Evolutionary conservation across 768 basidiomycete species (phyloP), one percentile per base, ranked within the genome.

Genomic region (Amanita brunnescens): DNA sequence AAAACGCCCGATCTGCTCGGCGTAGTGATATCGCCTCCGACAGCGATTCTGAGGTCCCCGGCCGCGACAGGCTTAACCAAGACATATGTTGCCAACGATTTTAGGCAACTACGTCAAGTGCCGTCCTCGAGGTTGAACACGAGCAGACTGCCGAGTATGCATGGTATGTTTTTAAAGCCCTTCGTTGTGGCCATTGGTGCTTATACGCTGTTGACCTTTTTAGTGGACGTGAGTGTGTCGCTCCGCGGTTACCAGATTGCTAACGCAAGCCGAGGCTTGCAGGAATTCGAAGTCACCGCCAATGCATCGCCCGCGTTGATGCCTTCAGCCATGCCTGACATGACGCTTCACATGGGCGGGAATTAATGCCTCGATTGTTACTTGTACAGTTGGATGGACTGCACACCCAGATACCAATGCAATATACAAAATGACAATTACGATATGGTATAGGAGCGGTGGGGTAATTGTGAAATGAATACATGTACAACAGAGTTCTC

Each of bases 141-240:
- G 50, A 91, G 89, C 66, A 74, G 90, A 59, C 71, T 91, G 40
- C 90, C 90, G 8, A 91, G 90, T 65, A 83, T 81, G 72, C 90
- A 92, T 66, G 89, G 77, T 77, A 48, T 38, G 39, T 55, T 49
- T 50, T 46, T 24, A 4, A 29, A 2, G 16, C 21, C 14, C 14
- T 14, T 42, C 14, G 41, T 13, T 18, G 10, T 41, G 9, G 13
- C 23, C 12, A 23, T 16, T 20, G 40, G 21, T 6, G 23, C 41
- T 50, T 5, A 43, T 14, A 18, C 7, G 6, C n/a, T 34, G 8
- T 12, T 10, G 9, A 50, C n/a, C 23, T 42, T 39, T 24, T 21
- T 21, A 51, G 49, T 51, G 39, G 49, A 51, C 20, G 49, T 51
- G 9, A 51, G 49, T 43, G 30, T 20, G 5, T 40, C 29, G 14